These are phyloP conservation scores for Croton setiger DNA, from an alignment of 441 rosid genomes.

Conservation along the genomic window DNA sequence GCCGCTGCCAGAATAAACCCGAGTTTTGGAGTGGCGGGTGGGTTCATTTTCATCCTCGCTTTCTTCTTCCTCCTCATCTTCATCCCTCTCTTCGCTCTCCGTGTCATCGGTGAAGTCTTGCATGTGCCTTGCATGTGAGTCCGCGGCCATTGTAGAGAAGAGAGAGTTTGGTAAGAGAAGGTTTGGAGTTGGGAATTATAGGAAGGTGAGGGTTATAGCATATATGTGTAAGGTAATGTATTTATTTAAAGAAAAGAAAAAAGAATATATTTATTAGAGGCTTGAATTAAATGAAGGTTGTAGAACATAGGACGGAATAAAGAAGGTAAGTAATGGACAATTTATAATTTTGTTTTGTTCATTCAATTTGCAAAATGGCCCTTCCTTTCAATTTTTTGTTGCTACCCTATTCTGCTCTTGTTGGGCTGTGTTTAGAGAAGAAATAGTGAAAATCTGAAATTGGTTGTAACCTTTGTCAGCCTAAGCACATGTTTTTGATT, in stretches of 20 bases:
- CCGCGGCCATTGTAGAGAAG: constrained; percentile 7
- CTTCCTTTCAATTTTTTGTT: not conserved
- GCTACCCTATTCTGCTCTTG: no score
- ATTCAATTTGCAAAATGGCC: not conserved
- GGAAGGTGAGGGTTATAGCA: not conserved
- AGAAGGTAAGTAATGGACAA: not conserved
- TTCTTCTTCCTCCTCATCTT: constrained; percentile 15
- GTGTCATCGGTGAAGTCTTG: constrained; percentile 36
- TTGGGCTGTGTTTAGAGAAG: not conserved
- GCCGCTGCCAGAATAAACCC: constrained; percentile 22
- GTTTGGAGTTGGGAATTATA: not conserved
- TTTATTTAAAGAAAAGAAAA: not conserved
- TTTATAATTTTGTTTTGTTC: no score
- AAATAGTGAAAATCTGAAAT: no score
- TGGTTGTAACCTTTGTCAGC: no score
- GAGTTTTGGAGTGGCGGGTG: constrained; percentile 1
- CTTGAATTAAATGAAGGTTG: not conserved
- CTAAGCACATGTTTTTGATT: no score
- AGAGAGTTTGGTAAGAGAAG: constrained; percentile 5
- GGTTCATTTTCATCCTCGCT: constrained; percentile 27
- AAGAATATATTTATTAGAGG: not conserved
- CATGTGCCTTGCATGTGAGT: constrained; percentile 33
- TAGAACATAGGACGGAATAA: not conserved
- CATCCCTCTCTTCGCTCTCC: constrained; percentile 18
- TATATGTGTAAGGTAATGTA: not conserved